Percentiles rank a stretch among this genome's conserved stretches.
phyloP scores from a whole-genome alignment of 306 rosid genomes.

The Arachis hypogaea region DNA sequence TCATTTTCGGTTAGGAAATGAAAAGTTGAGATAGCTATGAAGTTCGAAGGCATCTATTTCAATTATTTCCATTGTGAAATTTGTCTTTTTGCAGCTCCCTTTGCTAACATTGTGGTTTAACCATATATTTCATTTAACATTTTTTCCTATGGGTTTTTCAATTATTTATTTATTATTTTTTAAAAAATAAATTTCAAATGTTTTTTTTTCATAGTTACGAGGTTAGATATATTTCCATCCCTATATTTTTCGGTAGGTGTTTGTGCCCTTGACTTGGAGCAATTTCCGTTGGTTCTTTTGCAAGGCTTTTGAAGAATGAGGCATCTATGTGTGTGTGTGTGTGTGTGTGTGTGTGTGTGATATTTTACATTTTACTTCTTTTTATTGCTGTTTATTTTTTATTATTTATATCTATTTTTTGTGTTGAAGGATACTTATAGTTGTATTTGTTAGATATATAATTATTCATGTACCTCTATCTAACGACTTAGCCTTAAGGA shows the following conservation, averaged over 20 bases:
- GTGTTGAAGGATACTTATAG: background rate
- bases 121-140: background rate
- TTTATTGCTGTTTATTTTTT: background rate
- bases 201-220: background rate
- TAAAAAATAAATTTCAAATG: background rate
- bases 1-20: conserved; percentile 1
- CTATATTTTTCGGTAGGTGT: background rate
- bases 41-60: conserved; percentile 23
- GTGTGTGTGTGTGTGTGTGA: background rate
- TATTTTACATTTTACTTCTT: background rate
- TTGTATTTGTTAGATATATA: no score
- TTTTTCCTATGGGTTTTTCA: background rate
- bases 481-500: no score
- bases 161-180: no score
- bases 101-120: conserved; percentile 14
- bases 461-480: no score
- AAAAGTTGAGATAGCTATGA: conserved; percentile 7
- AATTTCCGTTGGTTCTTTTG: conserved; percentile 1
- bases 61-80: conserved; percentile 3
- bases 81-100: conserved; percentile 21
- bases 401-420: no score
- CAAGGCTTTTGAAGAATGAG: background rate
- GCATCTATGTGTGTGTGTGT: background rate
- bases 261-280: background rate
- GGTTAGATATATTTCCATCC: conserved; percentile 2